Percentiles rank a stretch among this genome's conserved stretches.
Evolutionary conservation across 768 basidiomycete genomes (phyloP).

Genomic region (Auricularia cornea): DNA sequence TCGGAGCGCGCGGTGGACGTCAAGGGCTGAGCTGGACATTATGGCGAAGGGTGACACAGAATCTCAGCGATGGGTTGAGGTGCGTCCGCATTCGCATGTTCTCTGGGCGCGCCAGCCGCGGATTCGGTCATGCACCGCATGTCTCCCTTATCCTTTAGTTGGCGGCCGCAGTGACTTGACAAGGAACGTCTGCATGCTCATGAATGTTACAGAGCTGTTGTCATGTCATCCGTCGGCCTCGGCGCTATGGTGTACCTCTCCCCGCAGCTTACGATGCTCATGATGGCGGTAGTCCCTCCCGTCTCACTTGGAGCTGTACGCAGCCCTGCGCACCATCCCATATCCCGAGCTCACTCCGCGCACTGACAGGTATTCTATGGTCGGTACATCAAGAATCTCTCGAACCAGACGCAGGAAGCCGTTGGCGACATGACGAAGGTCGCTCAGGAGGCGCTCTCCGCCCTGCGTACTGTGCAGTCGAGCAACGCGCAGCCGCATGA

Average conservation of each 20-base stretch:
- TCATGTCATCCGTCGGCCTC: conserved; percentile 88
- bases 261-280: conserved; percentile 77
- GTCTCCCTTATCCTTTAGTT: too few species aligned
- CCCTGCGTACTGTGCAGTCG: conserved; percentile 82
- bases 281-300: conserved; percentile 88
- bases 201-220: conserved; percentile 65
- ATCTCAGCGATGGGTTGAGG: conserved; percentile 39
- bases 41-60: conserved; percentile 35
- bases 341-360: too few species aligned
- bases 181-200: too few species aligned
- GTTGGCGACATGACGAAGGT: conserved; percentile 93
- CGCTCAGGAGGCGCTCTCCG: conserved; percentile 84
- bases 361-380: conserved; percentile 94
- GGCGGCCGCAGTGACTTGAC: too few species aligned
- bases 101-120: too few species aligned
- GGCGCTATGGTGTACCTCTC: conserved; percentile 94
- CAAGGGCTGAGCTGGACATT: too few species aligned
- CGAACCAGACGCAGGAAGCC: conserved; percentile 88
- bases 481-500: conserved; percentile 81
- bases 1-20: too few species aligned
- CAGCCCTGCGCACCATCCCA: too few species aligned
- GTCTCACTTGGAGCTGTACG: conserved; percentile 76
- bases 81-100: too few species aligned
- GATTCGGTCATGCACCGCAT: too few species aligned
- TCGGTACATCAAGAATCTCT: conserved; percentile 85